Conservation (phyloP, 2,329 filamentous ascomycete genomes). For the Alternaria atra region DNA sequence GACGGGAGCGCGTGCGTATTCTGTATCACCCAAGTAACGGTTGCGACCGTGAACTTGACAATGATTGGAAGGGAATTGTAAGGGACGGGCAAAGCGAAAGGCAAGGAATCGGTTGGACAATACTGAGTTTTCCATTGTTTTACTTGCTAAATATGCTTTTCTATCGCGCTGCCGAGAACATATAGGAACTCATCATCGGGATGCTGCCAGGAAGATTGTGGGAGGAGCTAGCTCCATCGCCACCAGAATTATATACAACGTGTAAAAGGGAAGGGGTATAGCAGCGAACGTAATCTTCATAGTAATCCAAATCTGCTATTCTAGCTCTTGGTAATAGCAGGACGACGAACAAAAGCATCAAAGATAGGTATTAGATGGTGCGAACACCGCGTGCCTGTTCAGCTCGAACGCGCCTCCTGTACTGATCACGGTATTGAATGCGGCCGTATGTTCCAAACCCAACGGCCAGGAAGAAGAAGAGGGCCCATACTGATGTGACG, state of each 20-base stretch:
- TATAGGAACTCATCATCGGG: constrained; percentile 3
- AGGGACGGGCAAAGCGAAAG: neutral
- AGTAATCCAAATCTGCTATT: constrained; percentile 5
- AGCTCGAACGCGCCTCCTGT: constrained; percentile 62
- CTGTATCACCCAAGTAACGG: constrained; percentile 7
- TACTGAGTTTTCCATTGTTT: constrained; percentile 14
- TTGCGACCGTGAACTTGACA: neutral
- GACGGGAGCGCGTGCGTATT: constrained; percentile 9
- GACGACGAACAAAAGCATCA: neutral
- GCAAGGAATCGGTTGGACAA: neutral
- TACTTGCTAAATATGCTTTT: neutral
- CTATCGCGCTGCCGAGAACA: neutral
- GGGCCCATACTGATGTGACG: constrained; percentile 70
- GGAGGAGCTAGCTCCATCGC: constrained; percentile 6
- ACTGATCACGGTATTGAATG: constrained; percentile 71
- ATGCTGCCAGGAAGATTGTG: constrained; percentile 3
- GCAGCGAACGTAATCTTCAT: constrained; percentile 29
- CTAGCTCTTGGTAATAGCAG: constrained; percentile 1
- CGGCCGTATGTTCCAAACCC: constrained; percentile 73
- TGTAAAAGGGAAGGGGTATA: constrained; percentile 28
- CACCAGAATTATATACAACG: constrained; percentile 32
- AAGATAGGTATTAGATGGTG: constrained; percentile 42
- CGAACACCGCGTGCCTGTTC: constrained; percentile 45
- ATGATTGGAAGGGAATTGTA: neutral
- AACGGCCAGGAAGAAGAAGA: constrained; percentile 62